A percentile compares a stretch with the other conserved stretches of the same genome.
Evolutionary conservation across 1,284 basidiomycete genomes (phyloP).

Genomic region (Boletus holoroseus): DNA sequence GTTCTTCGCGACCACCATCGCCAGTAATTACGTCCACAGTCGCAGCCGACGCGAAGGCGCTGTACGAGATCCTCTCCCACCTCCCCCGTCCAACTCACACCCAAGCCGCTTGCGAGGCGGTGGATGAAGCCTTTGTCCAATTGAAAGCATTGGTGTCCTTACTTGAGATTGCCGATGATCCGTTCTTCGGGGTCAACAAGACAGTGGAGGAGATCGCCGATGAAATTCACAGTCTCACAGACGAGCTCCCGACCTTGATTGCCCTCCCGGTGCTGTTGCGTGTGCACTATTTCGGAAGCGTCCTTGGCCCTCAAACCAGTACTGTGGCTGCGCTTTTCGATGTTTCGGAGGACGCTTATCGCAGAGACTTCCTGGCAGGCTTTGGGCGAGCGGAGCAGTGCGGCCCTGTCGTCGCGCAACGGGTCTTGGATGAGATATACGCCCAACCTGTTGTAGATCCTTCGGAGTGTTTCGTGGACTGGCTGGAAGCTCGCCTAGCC

Average conservation of each 20-base stretch:
- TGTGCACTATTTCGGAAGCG: slow-evolving; percentile 22
- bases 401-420: slow-evolving; percentile 51
- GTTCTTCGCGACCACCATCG: slow-evolving; percentile 62
- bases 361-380: slow-evolving; percentile 60
- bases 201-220: slow-evolving; percentile 30
- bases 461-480: slow-evolving; percentile 37
- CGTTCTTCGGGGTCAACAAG: slow-evolving; percentile 25
- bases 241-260: slow-evolving; percentile 63
- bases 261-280: slow-evolving; percentile 62
- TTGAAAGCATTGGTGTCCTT: slow-evolving; percentile 52
- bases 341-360: slow-evolving; percentile 56
- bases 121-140: slow-evolving; percentile 67
- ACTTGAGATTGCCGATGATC: slow-evolving; percentile 44
- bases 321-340: slow-evolving; percentile 52
- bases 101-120: slow-evolving; percentile 62
- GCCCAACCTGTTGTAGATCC: slow-evolving; percentile 25
- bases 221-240: slow-evolving; percentile 49
- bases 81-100: slow-evolving; percentile 58
- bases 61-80: slow-evolving; percentile 52
- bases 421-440: slow-evolving; percentile 48
- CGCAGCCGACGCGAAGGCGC: slow-evolving; percentile 52
- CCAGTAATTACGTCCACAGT: slow-evolving; percentile 42
- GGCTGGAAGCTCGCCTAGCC: slow-evolving; percentile 46
- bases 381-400: slow-evolving; percentile 74
- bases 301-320: slow-evolving; percentile 30